phyloP scores from a whole-genome alignment of 192 early-diverging fungal genomes.

The Phlyctochytrium bullatum region DNA sequence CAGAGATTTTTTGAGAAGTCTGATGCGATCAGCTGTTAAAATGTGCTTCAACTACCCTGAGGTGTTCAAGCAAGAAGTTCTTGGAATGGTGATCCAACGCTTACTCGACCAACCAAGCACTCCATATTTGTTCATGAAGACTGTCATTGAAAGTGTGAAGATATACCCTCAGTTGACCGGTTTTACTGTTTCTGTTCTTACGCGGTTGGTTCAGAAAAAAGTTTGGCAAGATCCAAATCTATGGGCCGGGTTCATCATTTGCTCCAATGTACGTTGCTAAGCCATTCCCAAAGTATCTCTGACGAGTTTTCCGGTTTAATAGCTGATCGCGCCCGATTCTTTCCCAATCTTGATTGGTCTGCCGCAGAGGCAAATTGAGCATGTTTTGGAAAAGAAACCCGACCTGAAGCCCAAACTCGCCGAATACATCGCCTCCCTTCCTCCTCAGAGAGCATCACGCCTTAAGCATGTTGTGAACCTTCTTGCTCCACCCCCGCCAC shows the following conservation, averaged over 20 bases:
- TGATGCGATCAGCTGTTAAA: constrained; percentile 54
- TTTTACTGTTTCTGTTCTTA: constrained; percentile 59
- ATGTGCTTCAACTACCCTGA: constrained; percentile 69
- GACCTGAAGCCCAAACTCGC: constrained; percentile 21
- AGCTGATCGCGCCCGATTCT: constrained; percentile 25
- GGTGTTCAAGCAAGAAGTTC: constrained; percentile 65
- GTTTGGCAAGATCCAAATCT: constrained; percentile 67
- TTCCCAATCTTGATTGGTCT: constrained; percentile 29
- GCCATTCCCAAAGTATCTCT: background rate
- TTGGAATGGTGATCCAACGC: constrained; percentile 67
- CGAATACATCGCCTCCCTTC: constrained; percentile 28
- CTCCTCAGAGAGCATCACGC: constrained; percentile 13
- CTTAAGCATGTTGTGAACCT: constrained; percentile 9
- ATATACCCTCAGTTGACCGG: constrained; percentile 57
- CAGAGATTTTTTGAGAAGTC: background rate
- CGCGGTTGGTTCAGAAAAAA: constrained; percentile 59
- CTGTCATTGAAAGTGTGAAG: constrained; percentile 66
- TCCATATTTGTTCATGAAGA: constrained; percentile 74
- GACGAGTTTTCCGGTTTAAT: background rate
- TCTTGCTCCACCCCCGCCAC: too few relatives aligned
- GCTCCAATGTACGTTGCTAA: constrained; percentile 48
- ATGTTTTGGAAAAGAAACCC: constrained; percentile 25
- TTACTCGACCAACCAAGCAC: constrained; percentile 65
- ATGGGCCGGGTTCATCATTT: constrained; percentile 76
- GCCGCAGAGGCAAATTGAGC: constrained; percentile 28